phyloP scores from a whole-genome alignment of 495 filamentous ascomycete species.

The Penicillium subrubescens region DNA sequence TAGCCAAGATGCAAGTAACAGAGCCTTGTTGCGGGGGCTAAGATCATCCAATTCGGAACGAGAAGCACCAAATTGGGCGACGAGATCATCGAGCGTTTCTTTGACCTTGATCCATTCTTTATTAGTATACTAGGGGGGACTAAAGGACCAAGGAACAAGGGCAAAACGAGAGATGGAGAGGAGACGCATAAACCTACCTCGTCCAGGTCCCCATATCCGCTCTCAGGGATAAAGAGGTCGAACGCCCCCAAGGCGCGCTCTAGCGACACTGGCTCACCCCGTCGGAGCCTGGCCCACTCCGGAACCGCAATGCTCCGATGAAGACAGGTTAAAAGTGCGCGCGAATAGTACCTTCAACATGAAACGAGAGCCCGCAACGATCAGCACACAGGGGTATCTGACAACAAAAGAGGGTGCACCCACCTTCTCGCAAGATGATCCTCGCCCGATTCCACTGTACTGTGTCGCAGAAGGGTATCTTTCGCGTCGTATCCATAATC shows the following conservation, averaged over 20 bases:
- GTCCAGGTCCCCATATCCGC: slow-evolving; percentile 68
- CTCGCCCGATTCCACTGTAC: slow-evolving; percentile 58
- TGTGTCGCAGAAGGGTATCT: slow-evolving; percentile 74
- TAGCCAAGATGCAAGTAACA: slow-evolving; percentile 67
- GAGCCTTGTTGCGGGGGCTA: slow-evolving; percentile 65
- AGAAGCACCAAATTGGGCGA: slow-evolving; percentile 49
- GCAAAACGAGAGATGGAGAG: neutral
- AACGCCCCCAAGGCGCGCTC: slow-evolving; percentile 79
- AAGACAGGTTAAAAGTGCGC: slow-evolving; percentile 71
- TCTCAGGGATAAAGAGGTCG: slow-evolving; percentile 82
- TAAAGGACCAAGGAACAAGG: neutral
- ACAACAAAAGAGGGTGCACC: slow-evolving; percentile 6
- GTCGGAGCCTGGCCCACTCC: slow-evolving; percentile 65
- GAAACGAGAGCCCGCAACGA: neutral
- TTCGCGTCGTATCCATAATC: slow-evolving; percentile 83
- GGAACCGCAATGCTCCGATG: slow-evolving; percentile 77
- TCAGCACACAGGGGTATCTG: slow-evolving; percentile 13
- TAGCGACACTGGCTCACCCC: slow-evolving; percentile 57
- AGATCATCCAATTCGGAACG: slow-evolving; percentile 52
- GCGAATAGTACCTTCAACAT: slow-evolving; percentile 67
- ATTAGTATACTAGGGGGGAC: slow-evolving; percentile 3
- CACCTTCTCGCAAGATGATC: slow-evolving; percentile 85
- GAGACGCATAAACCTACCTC: slow-evolving; percentile 53
- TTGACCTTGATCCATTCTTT: slow-evolving; percentile 50
- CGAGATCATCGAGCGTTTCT: slow-evolving; percentile 63